These are phyloP conservation scores for Scedosporium apiospermum DNA, from an alignment of 2,329 filamentous ascomycete species.

Conservation along the genomic window DNA sequence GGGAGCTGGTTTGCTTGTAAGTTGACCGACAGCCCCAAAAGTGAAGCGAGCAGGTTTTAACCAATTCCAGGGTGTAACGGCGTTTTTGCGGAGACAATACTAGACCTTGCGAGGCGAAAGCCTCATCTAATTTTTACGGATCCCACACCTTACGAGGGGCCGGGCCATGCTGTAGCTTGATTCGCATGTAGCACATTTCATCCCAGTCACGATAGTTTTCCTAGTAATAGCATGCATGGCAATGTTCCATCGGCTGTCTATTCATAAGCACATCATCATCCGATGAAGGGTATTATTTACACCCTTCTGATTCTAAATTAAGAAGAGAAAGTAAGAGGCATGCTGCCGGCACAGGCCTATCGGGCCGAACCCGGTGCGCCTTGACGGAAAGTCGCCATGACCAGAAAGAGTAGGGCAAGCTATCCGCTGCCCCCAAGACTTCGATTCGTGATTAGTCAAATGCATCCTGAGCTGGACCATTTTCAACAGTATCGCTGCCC, in stretches of 20 bases:
- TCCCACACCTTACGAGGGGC: conserved; percentile 42
- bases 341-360: no score
- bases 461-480: conserved; percentile 11
- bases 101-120: conserved; percentile 82
- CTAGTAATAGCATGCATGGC: no score
- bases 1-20: conserved; percentile 82
- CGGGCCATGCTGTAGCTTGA: background rate
- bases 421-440: no score
- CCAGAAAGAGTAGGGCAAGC: no score
- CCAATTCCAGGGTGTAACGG: conserved; percentile 66
- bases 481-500: background rate
- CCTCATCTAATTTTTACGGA: conserved; percentile 74
- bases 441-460: conserved; percentile 12
- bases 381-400: no score
- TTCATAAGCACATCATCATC: background rate
- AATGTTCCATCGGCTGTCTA: background rate
- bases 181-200: background rate
- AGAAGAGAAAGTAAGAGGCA: no score
- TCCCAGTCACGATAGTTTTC: background rate
- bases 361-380: no score
- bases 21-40: conserved; percentile 11
- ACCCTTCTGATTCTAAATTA: background rate
- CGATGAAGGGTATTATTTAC: background rate
- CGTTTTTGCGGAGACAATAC: conserved; percentile 84
- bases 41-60: background rate